Base-by-base conservation (phyloP, 257 asterid genomes). In the Solanum chilense region DNA sequence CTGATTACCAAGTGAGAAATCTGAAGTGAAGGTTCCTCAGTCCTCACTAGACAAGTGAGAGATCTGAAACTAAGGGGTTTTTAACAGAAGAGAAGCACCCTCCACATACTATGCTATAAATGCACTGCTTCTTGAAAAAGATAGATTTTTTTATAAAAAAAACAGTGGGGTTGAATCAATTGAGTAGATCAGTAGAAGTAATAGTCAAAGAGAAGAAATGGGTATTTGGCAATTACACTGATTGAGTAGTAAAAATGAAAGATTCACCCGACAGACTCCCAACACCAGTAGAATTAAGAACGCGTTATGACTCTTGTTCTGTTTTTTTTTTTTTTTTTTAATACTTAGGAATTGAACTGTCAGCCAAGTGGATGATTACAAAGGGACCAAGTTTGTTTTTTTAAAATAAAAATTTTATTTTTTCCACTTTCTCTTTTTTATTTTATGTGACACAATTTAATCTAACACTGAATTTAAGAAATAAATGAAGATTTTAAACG, bases 1-100 rank as follows among this genome's bases (percentile, higher is more conserved):
- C 41, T 47, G 16, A 80, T 80, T 80, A 80, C 85, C 85, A 47
- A 80, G 81, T 21, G 81, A 74, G 49, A 21, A 74, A 74, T 74
- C 10, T 74, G 85, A 80, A 21, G 9, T 42, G 35, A 47, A 44
- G 62, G 25, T 9, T 45, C 64, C 41, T n/a, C 60, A 42, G 83
- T 76, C 12, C 60, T 41, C 64, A 78, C 41, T 78, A 25, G 4
- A 78, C 10, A 29, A 80, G 85, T 29, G 68, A 80, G 85, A 80
- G 68, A 80, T 80, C 85, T 80, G 68, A 80, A 47, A 62, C 66
- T 7, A 45, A 47, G 29, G 44, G 12, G 11, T 4, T 47, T 44
- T 77, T 20, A 71, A 76, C 21, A 27, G 23, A 41, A 25, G 39
- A 44, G 64, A 45, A 80, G 10, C 12, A 80, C 2, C 44, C 41